Evolutionary conservation across 2,329 filamentous ascomycete genomes (phyloP).

Genomic region (Fusarium sp.): DNA sequence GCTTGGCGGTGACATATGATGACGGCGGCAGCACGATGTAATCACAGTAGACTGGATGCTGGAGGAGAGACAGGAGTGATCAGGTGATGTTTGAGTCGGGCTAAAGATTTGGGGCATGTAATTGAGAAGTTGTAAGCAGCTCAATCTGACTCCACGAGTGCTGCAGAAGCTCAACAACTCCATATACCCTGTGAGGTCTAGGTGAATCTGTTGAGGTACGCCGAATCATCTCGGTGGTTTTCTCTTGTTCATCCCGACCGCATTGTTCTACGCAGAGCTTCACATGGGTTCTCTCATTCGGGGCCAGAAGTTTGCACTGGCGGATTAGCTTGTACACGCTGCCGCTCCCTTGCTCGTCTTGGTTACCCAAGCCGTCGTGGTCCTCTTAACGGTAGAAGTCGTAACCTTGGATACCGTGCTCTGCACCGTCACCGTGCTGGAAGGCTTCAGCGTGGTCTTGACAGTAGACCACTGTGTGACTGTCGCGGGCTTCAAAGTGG

Average conservation of each 20-base stretch:
- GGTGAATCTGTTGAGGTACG: too few species aligned
- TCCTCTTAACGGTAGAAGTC: conserved; percentile 26
- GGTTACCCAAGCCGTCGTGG: conserved; percentile 25
- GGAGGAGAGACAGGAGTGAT: not conserved
- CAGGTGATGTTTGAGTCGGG: not conserved
- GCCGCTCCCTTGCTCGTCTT: conserved; percentile 32
- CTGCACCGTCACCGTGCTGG: conserved; percentile 24
- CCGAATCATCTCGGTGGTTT: too few species aligned
- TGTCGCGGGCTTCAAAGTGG: conserved; percentile 8
- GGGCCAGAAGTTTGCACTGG: too few species aligned
- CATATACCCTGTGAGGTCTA: too few species aligned
- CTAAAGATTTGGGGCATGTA: not conserved
- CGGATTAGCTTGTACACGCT: conserved; percentile 13
- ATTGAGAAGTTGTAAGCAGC: too few species aligned
- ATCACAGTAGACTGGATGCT: not conserved
- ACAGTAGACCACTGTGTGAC: conserved; percentile 35
- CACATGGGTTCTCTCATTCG: too few species aligned
- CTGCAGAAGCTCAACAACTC: too few species aligned
- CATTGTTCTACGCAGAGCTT: too few species aligned
- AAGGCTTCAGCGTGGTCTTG: conserved; percentile 39
- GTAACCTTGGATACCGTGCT: conserved; percentile 31
- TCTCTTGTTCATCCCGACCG: too few species aligned
- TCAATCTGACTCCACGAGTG: too few species aligned
- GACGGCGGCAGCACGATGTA: not conserved
- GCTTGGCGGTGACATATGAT: not conserved